A percentile compares a stretch with the other conserved stretches of the same genome.
phyloP scores from a whole-genome alignment of 805 yeast species.

The Geotrichum ghanense region DNA sequence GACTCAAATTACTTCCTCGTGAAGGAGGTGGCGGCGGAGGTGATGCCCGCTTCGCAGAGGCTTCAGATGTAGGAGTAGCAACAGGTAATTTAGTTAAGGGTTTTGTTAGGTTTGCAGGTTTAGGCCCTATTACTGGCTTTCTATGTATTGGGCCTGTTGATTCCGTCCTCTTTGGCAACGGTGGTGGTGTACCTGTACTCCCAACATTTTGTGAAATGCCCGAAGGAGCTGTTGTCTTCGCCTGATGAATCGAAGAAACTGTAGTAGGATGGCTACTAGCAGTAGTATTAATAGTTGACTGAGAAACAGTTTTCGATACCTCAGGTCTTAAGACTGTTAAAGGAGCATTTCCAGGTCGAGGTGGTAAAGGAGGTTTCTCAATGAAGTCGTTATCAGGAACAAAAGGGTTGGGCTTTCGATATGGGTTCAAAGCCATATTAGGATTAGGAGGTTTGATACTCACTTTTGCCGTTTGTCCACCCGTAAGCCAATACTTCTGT shows the following conservation, averaged over 20 bases:
- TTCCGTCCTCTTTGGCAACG: slow-evolving; percentile 10
- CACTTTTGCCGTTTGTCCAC: slow-evolving; percentile 65
- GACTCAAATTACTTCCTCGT: background rate
- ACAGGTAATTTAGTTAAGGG: background rate
- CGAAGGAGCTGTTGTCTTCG: background rate
- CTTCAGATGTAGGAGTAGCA: background rate
- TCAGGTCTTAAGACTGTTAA: background rate
- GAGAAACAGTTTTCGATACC: background rate
- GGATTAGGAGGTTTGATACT: slow-evolving; percentile 33
- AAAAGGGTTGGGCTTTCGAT: slow-evolving; percentile 65
- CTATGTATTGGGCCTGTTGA: slow-evolving; percentile 4
- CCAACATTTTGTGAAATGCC: background rate
- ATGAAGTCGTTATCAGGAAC: slow-evolving; percentile 36
- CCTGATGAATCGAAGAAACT: slow-evolving; percentile 3
- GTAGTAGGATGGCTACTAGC: slow-evolving; percentile 1
- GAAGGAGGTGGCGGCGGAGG: slow-evolving; percentile 9
- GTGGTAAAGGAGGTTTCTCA: slow-evolving; percentile 6
- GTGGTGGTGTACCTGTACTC: slow-evolving; percentile 7
- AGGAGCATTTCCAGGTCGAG: background rate
- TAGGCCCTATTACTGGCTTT: slow-evolving; percentile 4
- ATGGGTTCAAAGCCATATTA: slow-evolving; percentile 53
- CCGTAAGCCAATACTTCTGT: slow-evolving; percentile 86
- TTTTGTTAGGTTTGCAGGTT: background rate
- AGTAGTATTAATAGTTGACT: background rate
- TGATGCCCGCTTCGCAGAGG: background rate